phyloP scores from a whole-genome alignment of 306 rosid species.

The Rosa rugosa region DNA sequence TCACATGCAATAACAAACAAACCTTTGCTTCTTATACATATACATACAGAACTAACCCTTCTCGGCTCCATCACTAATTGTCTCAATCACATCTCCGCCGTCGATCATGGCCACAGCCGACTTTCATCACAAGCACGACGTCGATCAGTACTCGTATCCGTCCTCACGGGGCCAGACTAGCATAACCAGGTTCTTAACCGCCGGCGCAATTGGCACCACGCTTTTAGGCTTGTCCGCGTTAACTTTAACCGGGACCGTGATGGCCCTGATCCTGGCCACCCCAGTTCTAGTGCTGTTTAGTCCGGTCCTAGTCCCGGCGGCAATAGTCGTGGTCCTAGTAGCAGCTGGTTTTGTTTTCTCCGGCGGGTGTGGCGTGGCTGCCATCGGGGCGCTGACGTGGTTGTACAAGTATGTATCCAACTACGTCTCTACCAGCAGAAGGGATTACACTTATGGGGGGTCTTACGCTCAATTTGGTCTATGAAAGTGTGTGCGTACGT shows the following conservation, averaged over 20 bases:
- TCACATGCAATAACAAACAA: background rate
- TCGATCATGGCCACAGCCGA: slow-evolving; percentile 1
- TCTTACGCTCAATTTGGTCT: slow-evolving; percentile 13
- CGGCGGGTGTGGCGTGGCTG: slow-evolving; percentile 53
- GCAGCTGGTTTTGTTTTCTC: slow-evolving; percentile 50
- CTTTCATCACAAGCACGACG: background rate
- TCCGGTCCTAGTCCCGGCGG: slow-evolving; percentile 60
- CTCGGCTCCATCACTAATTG: background rate
- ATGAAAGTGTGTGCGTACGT: background rate
- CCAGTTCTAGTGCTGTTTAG: slow-evolving; percentile 60
- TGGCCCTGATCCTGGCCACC: slow-evolving; percentile 55
- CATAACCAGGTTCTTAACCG: slow-evolving; percentile 46
- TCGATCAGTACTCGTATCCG: slow-evolving; percentile 4
- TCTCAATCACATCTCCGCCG: background rate
- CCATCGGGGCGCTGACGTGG: slow-evolving; percentile 53
- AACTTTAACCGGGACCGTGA: slow-evolving; percentile 52
- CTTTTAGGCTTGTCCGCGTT: slow-evolving; percentile 51
- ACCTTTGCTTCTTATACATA: background rate
- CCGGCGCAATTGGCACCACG: slow-evolving; percentile 44
- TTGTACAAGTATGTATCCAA: slow-evolving; percentile 40
- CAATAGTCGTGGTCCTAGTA: slow-evolving; percentile 27
- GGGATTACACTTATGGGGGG: slow-evolving; percentile 34
- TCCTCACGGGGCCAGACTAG: slow-evolving; percentile 35
- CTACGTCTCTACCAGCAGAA: slow-evolving; percentile 32
- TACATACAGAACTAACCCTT: background rate